Base-by-base conservation (phyloP, 2,329 filamentous ascomycete genomes). In the Pseudocercospora pini-densiflorae region DNA sequence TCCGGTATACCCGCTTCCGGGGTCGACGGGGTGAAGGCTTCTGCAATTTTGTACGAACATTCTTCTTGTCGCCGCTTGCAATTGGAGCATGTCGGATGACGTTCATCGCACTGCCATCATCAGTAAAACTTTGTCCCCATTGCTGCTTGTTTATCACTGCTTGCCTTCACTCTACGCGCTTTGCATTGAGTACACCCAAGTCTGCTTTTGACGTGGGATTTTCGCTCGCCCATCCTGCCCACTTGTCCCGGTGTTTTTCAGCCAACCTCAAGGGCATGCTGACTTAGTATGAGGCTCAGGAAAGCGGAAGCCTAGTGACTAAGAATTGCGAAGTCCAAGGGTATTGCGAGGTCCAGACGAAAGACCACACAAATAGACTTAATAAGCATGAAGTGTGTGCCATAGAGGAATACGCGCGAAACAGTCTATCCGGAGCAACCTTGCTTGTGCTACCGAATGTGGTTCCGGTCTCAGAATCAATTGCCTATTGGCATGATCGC, bases 171-270 rank as follows among this genome's bases (percentile, higher is more conserved):
- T 55, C 73, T 66, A 27, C 73, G 66, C 16, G 68, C 64, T 27
- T 75, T 75, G 69, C 73, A 75, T 33, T 73, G 72, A 8, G 66
- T 64, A 62, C 72, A 74, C 16, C 72, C 73, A 33, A 70, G 65
- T 27, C 73, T 67, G 54, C 66, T 69, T 57, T 75, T 75, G 43
- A 68, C 65, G 53, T 74, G 71, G 21, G 67, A 68, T 45, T 71
- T 72, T 24, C 71, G 61, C 62, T 70, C 68, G 21, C 61, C 61
- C 64, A 66, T 64, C 29, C 40, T 47, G 19, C 21, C 27, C 49
- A n/a, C 14, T 45, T 29, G 2, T 57, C 33, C 51, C 23, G 14
- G 21, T 33, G n/a, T 2, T 23, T 23, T 27, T 14, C 27, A 4
- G 49, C 23, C 24, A 36, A 23, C 14, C 53, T 36, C 14, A 23